Percentiles rank a stretch among this genome's conserved stretches.
These are phyloP conservation scores for Arabis hirsuta DNA, from an alignment of 345 rosid genomes.

Conservation along the genomic window DNA sequence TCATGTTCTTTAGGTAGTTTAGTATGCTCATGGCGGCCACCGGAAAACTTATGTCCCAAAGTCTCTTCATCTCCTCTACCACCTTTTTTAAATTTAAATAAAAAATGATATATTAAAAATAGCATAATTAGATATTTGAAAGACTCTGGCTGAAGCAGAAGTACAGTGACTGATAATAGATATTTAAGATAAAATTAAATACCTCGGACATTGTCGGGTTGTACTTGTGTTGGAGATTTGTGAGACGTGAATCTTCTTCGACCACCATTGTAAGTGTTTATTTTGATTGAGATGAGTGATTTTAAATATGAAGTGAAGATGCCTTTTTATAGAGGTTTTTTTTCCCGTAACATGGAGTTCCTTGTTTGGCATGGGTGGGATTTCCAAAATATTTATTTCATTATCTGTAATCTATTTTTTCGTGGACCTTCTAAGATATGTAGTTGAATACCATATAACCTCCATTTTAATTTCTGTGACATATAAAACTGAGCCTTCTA, in stretches of 20 bases:
- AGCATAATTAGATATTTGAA: not conserved
- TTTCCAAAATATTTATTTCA: slow-evolving; percentile 19
- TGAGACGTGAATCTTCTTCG: slow-evolving; percentile 49
- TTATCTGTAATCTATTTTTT: slow-evolving; percentile 9
- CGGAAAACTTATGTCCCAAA: slow-evolving; percentile 72
- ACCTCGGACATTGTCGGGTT: slow-evolving; percentile 77
- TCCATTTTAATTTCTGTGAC: too few relatives aligned
- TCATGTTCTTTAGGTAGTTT: slow-evolving; percentile 74
- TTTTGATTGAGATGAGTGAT: slow-evolving; percentile 31
- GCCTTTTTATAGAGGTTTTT: slow-evolving; percentile 35
- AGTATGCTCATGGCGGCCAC: slow-evolving; percentile 72
- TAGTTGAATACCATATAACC: too few relatives aligned
- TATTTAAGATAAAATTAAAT: slow-evolving; percentile 21
- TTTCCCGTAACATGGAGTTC: slow-evolving; percentile 13
- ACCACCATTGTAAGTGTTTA: slow-evolving; percentile 47
- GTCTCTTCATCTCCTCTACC: slow-evolving; percentile 69
- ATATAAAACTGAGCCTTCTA: too few relatives aligned
- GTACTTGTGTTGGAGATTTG: slow-evolving; percentile 44
- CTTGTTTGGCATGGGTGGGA: slow-evolving; percentile 22
- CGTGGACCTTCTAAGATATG: slow-evolving; percentile 14
- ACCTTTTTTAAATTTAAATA: slow-evolving; percentile 46
- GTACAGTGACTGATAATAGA: slow-evolving; percentile 11
- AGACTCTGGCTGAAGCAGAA: not conserved
- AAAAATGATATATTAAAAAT: not conserved
- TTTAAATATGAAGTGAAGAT: slow-evolving; percentile 33